A percentile compares a stretch with the other conserved stretches of the same genome.
phyloP scores from a whole-genome alignment of 768 basidiomycete species.

The Austroboletus eburneus region DNA sequence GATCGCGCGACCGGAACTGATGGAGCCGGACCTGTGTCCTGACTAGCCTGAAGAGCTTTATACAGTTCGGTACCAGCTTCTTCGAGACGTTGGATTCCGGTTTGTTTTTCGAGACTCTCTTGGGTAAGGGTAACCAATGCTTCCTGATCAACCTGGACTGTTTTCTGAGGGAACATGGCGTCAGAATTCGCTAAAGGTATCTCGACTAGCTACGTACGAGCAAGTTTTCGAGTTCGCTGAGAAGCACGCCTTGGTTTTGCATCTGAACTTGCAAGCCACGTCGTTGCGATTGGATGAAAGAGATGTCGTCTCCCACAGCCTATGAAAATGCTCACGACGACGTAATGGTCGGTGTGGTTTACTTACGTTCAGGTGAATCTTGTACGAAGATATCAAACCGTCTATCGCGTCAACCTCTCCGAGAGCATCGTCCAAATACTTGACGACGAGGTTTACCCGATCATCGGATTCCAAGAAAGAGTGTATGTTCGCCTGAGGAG shows the following conservation, averaged over 20 bases:
- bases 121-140: constrained; percentile 76
- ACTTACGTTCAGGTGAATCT: constrained; percentile 91
- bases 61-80: constrained; percentile 84
- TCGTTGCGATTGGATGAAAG: constrained; percentile 93
- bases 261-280: constrained; percentile 96
- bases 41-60: constrained; percentile 86
- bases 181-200: background rate
- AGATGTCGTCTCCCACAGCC: constrained; percentile 95
- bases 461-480: constrained; percentile 97
- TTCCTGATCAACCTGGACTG: constrained; percentile 85
- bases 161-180: constrained; percentile 54
- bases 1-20: background rate
- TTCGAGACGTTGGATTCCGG: constrained; percentile 76
- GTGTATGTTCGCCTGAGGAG: constrained; percentile 79
- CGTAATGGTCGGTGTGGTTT: background rate
- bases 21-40: constrained; percentile 66
- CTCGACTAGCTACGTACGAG: constrained; percentile 46
- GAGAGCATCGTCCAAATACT: constrained; percentile 85
- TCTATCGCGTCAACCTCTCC: constrained; percentile 89
- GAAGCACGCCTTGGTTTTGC: constrained; percentile 84
- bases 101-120: constrained; percentile 79
- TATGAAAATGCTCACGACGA: constrained; percentile 32
- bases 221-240: constrained; percentile 83
- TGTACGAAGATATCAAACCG: constrained; percentile 84
- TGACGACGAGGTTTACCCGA: constrained; percentile 78